Evolutionary conservation across 2,329 filamentous ascomycete species (phyloP).

Genomic region (Hirsutella thompsonii): DNA sequence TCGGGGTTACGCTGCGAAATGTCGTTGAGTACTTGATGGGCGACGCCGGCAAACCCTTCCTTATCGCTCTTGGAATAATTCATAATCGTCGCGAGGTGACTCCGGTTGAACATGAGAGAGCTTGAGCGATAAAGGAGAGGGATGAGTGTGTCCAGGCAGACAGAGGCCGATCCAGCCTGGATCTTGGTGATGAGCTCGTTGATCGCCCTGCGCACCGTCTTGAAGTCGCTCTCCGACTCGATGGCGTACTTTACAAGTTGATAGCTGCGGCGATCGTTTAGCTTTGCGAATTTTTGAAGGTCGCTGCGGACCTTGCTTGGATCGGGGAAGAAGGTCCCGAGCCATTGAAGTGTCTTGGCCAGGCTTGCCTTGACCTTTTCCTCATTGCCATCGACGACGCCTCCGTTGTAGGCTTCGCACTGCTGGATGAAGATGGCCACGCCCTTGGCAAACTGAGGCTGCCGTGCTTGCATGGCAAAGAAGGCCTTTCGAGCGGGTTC

Average conservation of each 20-base stretch:
- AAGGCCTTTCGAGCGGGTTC: conserved; percentile 72
- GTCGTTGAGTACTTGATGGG: conserved; percentile 82
- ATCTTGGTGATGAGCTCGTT: conserved; percentile 80
- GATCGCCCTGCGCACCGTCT: conserved; percentile 78
- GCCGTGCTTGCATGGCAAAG: conserved; percentile 71
- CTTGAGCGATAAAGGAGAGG: conserved; percentile 75
- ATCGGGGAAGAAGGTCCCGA: conserved; percentile 68
- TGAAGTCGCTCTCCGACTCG: conserved; percentile 77
- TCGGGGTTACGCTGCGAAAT: conserved; percentile 84
- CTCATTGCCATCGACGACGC: conserved; percentile 61
- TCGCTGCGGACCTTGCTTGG: conserved; percentile 58
- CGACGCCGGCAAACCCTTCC: conserved; percentile 61
- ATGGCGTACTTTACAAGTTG: conserved; percentile 80
- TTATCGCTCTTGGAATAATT: conserved; percentile 76
- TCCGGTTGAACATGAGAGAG: conserved; percentile 83
- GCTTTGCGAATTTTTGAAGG: conserved; percentile 80
- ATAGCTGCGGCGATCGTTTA: conserved; percentile 81
- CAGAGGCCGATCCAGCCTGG: conserved; percentile 50
- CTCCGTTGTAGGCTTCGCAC: conserved; percentile 87
- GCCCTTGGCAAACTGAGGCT: conserved; percentile 60
- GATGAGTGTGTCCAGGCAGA: conserved; percentile 64
- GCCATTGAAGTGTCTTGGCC: conserved; percentile 57
- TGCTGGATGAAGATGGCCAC: conserved; percentile 64
- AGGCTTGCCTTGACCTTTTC: conserved; percentile 59
- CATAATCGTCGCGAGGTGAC: conserved; percentile 83